These are phyloP conservation scores for Monilinia fructigena DNA, from an alignment of 2,329 filamentous ascomycete species.

Conservation along the genomic window DNA sequence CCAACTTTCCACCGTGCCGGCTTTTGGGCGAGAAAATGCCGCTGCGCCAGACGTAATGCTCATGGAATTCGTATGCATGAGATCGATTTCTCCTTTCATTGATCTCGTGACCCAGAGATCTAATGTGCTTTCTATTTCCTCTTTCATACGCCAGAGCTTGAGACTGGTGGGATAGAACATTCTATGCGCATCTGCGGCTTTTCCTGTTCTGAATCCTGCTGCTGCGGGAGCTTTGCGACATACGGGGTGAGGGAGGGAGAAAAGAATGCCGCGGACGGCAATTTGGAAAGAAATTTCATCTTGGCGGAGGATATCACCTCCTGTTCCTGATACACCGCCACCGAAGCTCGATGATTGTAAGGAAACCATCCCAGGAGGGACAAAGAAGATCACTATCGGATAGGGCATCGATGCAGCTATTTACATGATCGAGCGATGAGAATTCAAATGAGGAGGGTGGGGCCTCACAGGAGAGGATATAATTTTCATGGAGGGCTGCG, in stretches of 20 bases:
- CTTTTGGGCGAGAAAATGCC: constrained; percentile 49
- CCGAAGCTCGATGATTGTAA: constrained; percentile 60
- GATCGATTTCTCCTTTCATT: constrained; percentile 52
- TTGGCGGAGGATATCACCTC: constrained; percentile 76
- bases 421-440: constrained; percentile 73
- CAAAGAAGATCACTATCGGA: constrained; percentile 86
- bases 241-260: constrained; percentile 81
- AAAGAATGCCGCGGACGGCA: constrained; percentile 81
- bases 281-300: constrained; percentile 94
- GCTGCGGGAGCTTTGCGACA: constrained; percentile 57
- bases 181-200: constrained; percentile 66
- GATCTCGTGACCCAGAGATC: constrained; percentile 66
- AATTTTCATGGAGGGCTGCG: constrained; percentile 91
- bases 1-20: constrained; percentile 40
- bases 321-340: constrained; percentile 52
- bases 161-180: constrained; percentile 91
- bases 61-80: constrained; percentile 31
- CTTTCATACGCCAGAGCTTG: constrained; percentile 77
- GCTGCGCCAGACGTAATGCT: constrained; percentile 49
- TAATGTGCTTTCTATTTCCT: constrained; percentile 75
- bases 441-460: constrained; percentile 50
- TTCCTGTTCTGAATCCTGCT: constrained; percentile 34
- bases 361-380: constrained; percentile 67
- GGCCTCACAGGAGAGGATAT: constrained; percentile 75
- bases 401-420: constrained; percentile 80